phyloP scores from a whole-genome alignment of 2,329 filamentous ascomycete species.

The Sporothrix globosa region DNA sequence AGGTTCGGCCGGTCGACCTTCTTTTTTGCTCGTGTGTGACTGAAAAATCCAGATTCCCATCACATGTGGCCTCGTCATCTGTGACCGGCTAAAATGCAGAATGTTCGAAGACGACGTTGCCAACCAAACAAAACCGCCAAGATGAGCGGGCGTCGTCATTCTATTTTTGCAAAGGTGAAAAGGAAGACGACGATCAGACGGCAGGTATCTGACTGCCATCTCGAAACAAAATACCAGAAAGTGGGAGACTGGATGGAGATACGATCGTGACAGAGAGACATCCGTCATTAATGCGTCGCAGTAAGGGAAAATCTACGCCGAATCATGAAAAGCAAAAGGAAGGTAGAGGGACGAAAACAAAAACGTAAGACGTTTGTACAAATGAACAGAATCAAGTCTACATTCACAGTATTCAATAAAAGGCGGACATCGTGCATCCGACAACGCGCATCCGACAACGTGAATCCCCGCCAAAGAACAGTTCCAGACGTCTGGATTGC shows the following conservation, averaged over 20 bases:
- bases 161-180: neutral
- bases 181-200: constrained; percentile 1
- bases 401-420: no score
- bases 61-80: neutral
- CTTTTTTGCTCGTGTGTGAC: no score
- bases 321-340: neutral
- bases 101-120: neutral
- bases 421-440: no score
- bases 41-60: neutral
- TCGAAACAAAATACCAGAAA: neutral
- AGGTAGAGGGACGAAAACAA: no score
- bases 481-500: constrained; percentile 9
- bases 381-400: no score
- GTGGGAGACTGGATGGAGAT: neutral
- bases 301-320: neutral
- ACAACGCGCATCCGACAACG: no score
- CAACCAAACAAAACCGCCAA: constrained; percentile 11
- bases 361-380: no score
- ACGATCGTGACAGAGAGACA: neutral
- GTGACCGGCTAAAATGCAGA: neutral
- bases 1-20: neutral
- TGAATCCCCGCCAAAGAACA: neutral
- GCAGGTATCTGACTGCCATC: neutral
- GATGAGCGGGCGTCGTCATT: neutral
- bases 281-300: neutral